phyloP scores from a whole-genome alignment of 1,284 basidiomycete genomes.

The Apiotrichum porosum region DNA sequence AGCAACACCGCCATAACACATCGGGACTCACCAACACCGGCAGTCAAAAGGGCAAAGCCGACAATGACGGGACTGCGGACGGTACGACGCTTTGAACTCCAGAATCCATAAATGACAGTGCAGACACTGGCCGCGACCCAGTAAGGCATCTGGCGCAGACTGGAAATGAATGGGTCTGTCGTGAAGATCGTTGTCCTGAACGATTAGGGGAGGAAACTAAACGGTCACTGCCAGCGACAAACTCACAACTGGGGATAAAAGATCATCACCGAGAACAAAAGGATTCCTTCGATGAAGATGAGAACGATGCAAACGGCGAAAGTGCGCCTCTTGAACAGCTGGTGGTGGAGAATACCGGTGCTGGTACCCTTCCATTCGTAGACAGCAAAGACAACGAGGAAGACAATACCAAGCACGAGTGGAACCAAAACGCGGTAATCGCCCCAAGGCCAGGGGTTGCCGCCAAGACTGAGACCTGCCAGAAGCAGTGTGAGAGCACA shows the following conservation, averaged over 20 bases:
- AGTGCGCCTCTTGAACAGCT: slow-evolving; percentile 15
- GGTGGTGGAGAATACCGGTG: slow-evolving; percentile 14
- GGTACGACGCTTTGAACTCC: slow-evolving; percentile 11
- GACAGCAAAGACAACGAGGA: slow-evolving; percentile 1
- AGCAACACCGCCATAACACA: too few species aligned
- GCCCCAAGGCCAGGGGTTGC: slow-evolving; percentile 10
- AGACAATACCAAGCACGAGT: slow-evolving; percentile 5
- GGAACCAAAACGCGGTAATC: slow-evolving; percentile 4
- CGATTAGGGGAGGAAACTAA: too few species aligned
- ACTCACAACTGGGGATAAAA: slow-evolving; percentile 17
- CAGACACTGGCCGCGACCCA: slow-evolving; percentile 2
- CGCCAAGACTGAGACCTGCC: slow-evolving; percentile 5
- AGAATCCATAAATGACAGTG: slow-evolving; percentile 13
- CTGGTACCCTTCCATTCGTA: slow-evolving; percentile 14
- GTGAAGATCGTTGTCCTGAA: slow-evolving; percentile 11
- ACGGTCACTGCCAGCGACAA: neutral
- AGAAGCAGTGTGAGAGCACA: slow-evolving; percentile 2
- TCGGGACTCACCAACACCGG: too few species aligned
- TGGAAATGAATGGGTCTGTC: slow-evolving; percentile 5
- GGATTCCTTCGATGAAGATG: slow-evolving; percentile 21
- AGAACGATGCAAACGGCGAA: slow-evolving; percentile 14
- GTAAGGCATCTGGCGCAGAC: slow-evolving; percentile 5
- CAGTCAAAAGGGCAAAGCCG: slow-evolving; percentile 15
- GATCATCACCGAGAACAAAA: slow-evolving; percentile 10
- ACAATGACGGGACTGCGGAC: slow-evolving; percentile 11